Conservation (phyloP, 129 eudicot genomes). For the Flaveria sonorensis region DNA sequence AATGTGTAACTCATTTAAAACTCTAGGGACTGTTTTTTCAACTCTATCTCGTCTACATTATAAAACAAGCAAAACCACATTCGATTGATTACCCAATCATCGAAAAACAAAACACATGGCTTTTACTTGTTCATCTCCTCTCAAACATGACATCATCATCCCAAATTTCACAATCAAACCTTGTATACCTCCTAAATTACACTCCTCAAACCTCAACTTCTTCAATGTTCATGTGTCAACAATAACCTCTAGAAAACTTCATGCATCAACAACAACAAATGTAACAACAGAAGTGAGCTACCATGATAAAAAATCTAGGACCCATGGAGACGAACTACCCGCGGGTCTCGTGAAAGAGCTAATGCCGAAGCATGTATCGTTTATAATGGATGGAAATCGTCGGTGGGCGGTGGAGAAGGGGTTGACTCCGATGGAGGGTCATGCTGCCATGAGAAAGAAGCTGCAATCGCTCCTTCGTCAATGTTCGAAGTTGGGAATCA, state of each 20-base stretch:
- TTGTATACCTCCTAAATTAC: conserved; percentile 1
- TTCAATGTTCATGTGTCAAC: not conserved
- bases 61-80: not conserved
- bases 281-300: not conserved
- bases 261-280: not conserved
- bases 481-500: not conserved
- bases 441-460: conserved; percentile 21
- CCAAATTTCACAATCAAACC: conserved; percentile 3
- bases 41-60: not conserved
- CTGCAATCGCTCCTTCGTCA: not conserved
- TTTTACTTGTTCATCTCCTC: conserved; percentile 12
- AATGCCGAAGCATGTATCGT: conserved; percentile 22
- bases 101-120: not conserved
- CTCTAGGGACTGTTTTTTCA: not conserved
- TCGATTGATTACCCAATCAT: no score
- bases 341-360: conserved; percentile 14
- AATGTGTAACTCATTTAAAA: not conserved
- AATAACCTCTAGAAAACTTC: not conserved
- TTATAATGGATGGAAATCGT: conserved; percentile 25
- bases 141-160: not conserved
- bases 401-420: conserved; percentile 24
- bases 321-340: not conserved
- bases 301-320: not conserved
- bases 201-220: not conserved
- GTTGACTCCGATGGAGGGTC: conserved; percentile 20